Conservation (phyloP, 805 yeast species). For the Myxozyma neglecta region DNA sequence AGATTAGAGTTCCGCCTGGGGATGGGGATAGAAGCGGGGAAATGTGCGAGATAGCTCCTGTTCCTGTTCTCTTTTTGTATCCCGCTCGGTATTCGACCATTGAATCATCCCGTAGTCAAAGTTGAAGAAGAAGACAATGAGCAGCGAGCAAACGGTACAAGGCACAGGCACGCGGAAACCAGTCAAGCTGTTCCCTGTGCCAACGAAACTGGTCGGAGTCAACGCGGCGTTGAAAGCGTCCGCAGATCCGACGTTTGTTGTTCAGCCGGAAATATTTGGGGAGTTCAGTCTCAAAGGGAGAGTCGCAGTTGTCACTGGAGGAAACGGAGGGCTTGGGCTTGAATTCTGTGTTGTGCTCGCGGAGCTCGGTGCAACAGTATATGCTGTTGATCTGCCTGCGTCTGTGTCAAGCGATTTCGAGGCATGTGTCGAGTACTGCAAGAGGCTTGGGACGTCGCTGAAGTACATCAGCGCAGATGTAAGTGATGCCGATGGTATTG, state of each 20-base stretch:
- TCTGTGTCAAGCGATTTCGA: constrained; percentile 35
- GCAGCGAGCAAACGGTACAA: no score
- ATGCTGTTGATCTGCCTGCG: constrained; percentile 39
- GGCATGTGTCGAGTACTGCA: constrained; percentile 33
- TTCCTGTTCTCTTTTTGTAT: no score
- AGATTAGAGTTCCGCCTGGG: no score
- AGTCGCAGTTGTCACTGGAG: constrained; percentile 49
- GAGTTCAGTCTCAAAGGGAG: constrained; percentile 48
- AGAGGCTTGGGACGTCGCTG: constrained; percentile 38
- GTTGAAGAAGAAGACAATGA: no score
- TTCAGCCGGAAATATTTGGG: constrained; percentile 36
- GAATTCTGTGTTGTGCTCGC: constrained; percentile 47
- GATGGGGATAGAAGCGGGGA: no score
- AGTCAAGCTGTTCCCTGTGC: constrained; percentile 28
- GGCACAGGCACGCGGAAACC: not conserved
- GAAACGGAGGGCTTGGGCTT: constrained; percentile 48
- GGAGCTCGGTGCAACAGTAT: constrained; percentile 48
- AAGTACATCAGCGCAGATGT: constrained; percentile 52
- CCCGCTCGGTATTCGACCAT: no score
- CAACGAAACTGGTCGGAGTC: constrained; percentile 35
- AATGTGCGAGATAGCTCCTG: no score
- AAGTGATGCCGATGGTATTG: constrained; percentile 44
- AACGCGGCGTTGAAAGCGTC: constrained; percentile 37
- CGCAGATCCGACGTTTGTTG: constrained; percentile 32
- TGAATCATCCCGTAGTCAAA: no score